Conservation (phyloP, 768 basidiomycete species). For the Podaxis carcinomalis region DNA sequence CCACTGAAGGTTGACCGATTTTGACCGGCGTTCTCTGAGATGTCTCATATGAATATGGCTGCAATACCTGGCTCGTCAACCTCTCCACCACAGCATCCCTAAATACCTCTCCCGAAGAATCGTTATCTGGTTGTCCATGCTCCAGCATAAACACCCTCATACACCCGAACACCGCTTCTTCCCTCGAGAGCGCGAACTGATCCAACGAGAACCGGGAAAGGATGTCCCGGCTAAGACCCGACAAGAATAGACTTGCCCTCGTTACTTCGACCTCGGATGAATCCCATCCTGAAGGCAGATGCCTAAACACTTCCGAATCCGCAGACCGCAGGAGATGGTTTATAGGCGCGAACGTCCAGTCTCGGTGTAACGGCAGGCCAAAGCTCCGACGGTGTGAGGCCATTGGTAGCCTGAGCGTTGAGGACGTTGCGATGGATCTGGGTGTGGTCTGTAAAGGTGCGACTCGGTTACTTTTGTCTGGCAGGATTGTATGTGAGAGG, state of each 20-base stretch:
- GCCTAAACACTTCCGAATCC: constrained; percentile 60
- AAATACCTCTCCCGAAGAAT: constrained; percentile 67
- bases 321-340: constrained; percentile 81
- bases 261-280: constrained; percentile 77
- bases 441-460: constrained; percentile 49
- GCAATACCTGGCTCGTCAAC: constrained; percentile 58
- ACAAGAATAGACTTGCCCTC: constrained; percentile 63
- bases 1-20: constrained; percentile 7
- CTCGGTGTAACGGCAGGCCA: constrained; percentile 45
- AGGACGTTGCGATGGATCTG: constrained; percentile 49
- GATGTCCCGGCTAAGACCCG: constrained; percentile 42
- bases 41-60: constrained; percentile 42
- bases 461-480: constrained; percentile 37
- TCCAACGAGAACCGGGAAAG: constrained; percentile 37
- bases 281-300: constrained; percentile 69
- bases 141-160: constrained; percentile 98
- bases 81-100: constrained; percentile 61
- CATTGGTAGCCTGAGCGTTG: constrained; percentile 49
- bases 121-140: constrained; percentile 60
- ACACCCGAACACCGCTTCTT: constrained; percentile 66
- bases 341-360: constrained; percentile 70
- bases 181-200: constrained; percentile 41
- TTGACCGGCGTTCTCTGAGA: background rate
- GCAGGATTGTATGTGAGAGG: constrained; percentile 42
- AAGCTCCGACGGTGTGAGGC: constrained; percentile 20